These are phyloP conservation scores for Nicotiana paniculata DNA, from an alignment of 257 asterid genomes.

Conservation along the genomic window DNA sequence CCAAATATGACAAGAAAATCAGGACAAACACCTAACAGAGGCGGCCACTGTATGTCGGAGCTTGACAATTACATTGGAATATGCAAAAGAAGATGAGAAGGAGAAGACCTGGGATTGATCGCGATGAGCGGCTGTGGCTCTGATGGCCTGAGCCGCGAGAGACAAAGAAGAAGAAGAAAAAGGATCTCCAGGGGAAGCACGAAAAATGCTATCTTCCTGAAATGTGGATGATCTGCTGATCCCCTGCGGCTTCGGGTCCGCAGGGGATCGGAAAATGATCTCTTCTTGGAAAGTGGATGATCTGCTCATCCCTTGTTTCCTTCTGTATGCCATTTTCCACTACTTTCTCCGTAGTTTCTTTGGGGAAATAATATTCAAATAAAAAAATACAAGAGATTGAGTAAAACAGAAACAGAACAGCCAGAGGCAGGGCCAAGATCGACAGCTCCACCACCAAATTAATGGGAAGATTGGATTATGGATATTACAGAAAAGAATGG, in stretches of 20 bases:
- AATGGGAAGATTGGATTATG: not conserved
- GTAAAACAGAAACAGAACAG: not conserved
- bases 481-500: not conserved
- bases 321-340: constrained; percentile 12
- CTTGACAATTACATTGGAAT: not conserved
- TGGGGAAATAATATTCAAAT: not conserved
- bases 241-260: constrained; percentile 1
- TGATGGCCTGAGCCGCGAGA: constrained; percentile 14
- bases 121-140: constrained; percentile 13
- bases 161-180: not conserved
- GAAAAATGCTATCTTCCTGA: not conserved
- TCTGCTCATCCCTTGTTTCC: constrained; percentile 15
- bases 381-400: not conserved
- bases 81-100: too few species aligned
- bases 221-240: constrained; percentile 18
- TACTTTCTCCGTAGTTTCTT: too few species aligned
- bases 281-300: constrained; percentile 21
- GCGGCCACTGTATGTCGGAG: not conserved
- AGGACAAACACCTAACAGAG: too few species aligned
- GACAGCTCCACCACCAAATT: not conserved
- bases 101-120: constrained; percentile 2
- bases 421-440: not conserved
- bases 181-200: not conserved
- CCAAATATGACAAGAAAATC: too few species aligned
- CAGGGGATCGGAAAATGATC: not conserved